These are phyloP conservation scores for Colletotrichum orbiculare DNA, from an alignment of 2,329 filamentous ascomycete species.

Conservation along the genomic window DNA sequence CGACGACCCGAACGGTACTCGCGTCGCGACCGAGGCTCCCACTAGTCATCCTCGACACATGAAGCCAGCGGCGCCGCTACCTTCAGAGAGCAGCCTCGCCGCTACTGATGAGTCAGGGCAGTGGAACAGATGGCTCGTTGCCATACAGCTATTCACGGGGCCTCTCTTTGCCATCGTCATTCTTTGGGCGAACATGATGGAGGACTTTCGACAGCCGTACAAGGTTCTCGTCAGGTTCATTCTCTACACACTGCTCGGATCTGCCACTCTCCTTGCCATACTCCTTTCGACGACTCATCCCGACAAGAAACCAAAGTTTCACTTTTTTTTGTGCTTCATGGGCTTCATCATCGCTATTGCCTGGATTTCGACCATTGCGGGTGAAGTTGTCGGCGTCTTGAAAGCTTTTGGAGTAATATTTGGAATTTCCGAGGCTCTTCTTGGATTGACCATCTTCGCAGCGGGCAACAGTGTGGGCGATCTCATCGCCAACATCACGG, in stretches of 20 bases:
- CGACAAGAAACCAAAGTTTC: slow-evolving; percentile 75
- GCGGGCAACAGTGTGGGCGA: slow-evolving; percentile 96
- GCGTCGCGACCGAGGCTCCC: slow-evolving; percentile 19
- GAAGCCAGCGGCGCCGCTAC: slow-evolving; percentile 16
- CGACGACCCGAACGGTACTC: slow-evolving; percentile 38
- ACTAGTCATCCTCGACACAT: slow-evolving; percentile 18
- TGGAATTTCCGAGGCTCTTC: slow-evolving; percentile 92
- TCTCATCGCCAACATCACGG: slow-evolving; percentile 92
- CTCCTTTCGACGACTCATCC: slow-evolving; percentile 77
- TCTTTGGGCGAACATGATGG: slow-evolving; percentile 74
- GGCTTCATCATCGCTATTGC: slow-evolving; percentile 92
- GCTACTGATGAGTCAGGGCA: slow-evolving; percentile 54
- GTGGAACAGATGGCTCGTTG: slow-evolving; percentile 94
- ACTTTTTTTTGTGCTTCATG: slow-evolving; percentile 84
- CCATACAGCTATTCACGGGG: slow-evolving; percentile 86
- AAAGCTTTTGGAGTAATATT: slow-evolving; percentile 93
- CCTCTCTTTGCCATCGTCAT: slow-evolving; percentile 85
- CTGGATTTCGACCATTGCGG: slow-evolving; percentile 96
- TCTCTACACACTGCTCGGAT: slow-evolving; percentile 74
- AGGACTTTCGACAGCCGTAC: slow-evolving; percentile 66
- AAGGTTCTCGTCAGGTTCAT: slow-evolving; percentile 66
- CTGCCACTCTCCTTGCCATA: slow-evolving; percentile 72
- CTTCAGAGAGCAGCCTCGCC: slow-evolving; percentile 35
- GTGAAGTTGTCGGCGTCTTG: slow-evolving; percentile 93
- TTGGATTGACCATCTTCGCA: slow-evolving; percentile 95